Evolutionary conservation across 1,139 yeast species (phyloP).

Genomic region (Nadsonia starkeyi-henricii): DNA sequence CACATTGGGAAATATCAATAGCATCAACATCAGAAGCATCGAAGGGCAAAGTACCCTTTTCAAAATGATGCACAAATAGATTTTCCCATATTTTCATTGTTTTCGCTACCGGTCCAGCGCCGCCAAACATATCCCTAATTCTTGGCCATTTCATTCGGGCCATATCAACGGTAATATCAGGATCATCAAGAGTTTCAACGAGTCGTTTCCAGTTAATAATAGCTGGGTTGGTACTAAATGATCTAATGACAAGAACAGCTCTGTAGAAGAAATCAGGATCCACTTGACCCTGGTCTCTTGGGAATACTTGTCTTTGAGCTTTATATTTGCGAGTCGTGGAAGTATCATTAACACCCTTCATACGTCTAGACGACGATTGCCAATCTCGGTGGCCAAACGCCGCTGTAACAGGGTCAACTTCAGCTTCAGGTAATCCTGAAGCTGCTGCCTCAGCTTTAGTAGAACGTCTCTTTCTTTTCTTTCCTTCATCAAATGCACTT

Average conservation of each 20-base stretch:
- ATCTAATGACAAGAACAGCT: constrained; percentile 48
- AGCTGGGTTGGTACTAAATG: constrained; percentile 32
- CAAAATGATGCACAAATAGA: constrained; percentile 39
- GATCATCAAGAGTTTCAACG: constrained; percentile 27
- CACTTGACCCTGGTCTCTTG: constrained; percentile 17
- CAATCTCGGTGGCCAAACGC: neutral
- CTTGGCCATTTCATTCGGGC: constrained; percentile 49
- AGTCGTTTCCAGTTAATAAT: constrained; percentile 46
- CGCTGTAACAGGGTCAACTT: neutral
- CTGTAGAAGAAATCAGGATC: constrained; percentile 40
- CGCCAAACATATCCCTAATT: constrained; percentile 44
- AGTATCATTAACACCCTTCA: neutral
- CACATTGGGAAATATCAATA: constrained; percentile 35
- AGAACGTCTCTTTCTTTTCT: neutral
- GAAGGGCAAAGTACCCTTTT: constrained; percentile 32
- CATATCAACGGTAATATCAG: constrained; percentile 25
- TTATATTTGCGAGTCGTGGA: neutral
- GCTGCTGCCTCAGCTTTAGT: neutral
- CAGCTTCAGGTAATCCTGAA: neutral
- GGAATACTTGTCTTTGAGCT: constrained; percentile 5
- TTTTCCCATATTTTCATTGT: constrained; percentile 49
- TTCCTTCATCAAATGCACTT: neutral
- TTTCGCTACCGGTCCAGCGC: constrained; percentile 33
- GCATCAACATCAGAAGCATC: constrained; percentile 29
- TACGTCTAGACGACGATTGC: constrained; percentile 1